phyloP scores from a whole-genome alignment of 2,329 filamentous ascomycete genomes.

The Hymenotorrendiella dingleyae region DNA sequence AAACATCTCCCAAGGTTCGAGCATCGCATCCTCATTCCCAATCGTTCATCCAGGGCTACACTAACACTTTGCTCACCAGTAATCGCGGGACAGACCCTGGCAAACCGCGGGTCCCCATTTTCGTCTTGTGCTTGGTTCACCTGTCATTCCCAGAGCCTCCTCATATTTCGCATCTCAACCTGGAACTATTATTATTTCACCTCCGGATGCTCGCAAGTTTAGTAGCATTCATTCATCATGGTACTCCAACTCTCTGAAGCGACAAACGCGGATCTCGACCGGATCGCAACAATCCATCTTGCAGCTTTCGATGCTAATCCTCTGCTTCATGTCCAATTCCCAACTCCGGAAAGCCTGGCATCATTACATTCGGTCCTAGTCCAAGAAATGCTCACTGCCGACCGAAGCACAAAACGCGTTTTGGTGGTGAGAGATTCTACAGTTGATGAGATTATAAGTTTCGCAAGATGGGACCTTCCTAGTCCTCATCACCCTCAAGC shows the following conservation, averaged over 20 bases:
- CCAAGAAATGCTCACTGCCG: conserved; percentile 18
- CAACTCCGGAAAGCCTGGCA: conserved; percentile 16
- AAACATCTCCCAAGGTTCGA: no score
- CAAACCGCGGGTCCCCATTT: no score
- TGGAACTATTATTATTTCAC: no score
- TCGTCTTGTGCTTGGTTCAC: no score
- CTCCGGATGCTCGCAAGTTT: no score
- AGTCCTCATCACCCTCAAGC: conserved; percentile 4
- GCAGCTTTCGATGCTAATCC: conserved; percentile 24
- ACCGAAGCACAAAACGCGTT: conserved; percentile 16
- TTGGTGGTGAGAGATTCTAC: conserved; percentile 21
- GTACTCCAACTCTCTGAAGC: conserved; percentile 17
- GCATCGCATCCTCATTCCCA: no score
- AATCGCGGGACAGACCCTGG: no score
- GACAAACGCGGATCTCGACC: conserved; percentile 16
- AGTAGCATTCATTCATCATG: no score
- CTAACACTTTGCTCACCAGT: no score
- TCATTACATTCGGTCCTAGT: conserved; percentile 15
- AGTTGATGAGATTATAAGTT: conserved; percentile 18
- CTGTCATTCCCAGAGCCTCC: no score
- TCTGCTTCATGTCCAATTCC: conserved; percentile 25
- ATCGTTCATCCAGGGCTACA: no score
- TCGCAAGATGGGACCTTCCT: conserved; percentile 28
- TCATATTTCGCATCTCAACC: no score
- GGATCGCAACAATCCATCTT: conserved; percentile 27